A percentile compares a stretch with the other conserved stretches of the same genome.
Evolutionary conservation across 192 early-diverging fungal species (phyloP).

Genomic region (Backusella liffmaniae): DNA sequence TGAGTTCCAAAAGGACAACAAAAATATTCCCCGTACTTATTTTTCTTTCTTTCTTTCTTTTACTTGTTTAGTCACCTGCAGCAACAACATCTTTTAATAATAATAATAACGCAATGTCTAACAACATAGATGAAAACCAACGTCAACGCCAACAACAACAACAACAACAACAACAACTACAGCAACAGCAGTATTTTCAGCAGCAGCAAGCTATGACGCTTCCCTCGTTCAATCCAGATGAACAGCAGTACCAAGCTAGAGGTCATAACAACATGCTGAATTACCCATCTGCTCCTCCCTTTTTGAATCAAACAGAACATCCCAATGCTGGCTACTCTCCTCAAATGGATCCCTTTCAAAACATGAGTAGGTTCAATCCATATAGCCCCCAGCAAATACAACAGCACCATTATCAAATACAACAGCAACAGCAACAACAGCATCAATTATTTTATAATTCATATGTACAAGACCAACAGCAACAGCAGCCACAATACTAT

Average conservation of each 20-base stretch:
- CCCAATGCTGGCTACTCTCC: neutral
- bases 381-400: neutral
- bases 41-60: neutral
- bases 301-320: neutral
- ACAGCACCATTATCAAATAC: neutral
- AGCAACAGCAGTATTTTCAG: neutral
- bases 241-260: neutral
- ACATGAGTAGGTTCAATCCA: neutral
- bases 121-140: constrained; percentile 4
- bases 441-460: neutral
- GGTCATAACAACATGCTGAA: neutral
- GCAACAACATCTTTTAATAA: constrained; percentile 6
- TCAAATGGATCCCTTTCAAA: neutral
- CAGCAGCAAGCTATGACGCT: neutral
- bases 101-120: constrained; percentile 6
- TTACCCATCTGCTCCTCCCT: neutral
- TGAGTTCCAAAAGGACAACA: neutral
- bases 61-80: constrained; percentile 1
- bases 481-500: constrained; percentile 4
- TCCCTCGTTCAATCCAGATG: neutral
- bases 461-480: neutral
- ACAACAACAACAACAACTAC: constrained; percentile 2
- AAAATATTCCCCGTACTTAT: neutral
- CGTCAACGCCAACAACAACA: neutral
- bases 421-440: neutral